phyloP scores from a whole-genome alignment of 176 grass and related monocot species.

The Pharus latifolius region DNA sequence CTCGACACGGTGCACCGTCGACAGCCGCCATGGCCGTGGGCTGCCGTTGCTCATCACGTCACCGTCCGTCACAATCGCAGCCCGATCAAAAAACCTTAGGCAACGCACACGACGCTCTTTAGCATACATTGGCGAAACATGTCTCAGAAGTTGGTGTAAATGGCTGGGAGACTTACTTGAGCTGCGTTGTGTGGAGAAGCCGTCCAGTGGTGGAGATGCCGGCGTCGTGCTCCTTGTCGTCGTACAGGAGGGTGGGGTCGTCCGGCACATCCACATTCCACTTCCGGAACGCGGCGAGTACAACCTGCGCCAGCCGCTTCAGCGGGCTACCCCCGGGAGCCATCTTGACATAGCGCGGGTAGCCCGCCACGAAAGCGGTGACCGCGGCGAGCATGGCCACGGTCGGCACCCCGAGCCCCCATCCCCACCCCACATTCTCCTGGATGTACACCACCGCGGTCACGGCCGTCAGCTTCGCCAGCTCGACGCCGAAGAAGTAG shows the following conservation, averaged over 20 bases:
- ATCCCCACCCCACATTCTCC: constrained; percentile 59
- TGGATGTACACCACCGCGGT: constrained; percentile 52
- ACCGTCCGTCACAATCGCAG: constrained; percentile 26
- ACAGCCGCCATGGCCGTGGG: constrained; percentile 36
- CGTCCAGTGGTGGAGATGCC: constrained; percentile 43
- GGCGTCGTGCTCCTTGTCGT: constrained; percentile 49
- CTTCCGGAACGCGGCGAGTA: constrained; percentile 36
- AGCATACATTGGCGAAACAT: too few relatives aligned
- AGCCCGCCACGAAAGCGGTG: constrained; percentile 35
- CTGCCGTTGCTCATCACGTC: constrained; percentile 26
- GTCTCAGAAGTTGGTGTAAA: too few relatives aligned
- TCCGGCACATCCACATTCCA: constrained; percentile 21
- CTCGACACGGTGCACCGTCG: constrained; percentile 63
- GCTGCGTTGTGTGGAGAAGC: constrained; percentile 61
- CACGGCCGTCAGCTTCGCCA: constrained; percentile 35
- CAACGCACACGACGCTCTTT: too few relatives aligned
- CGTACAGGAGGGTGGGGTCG: constrained; percentile 31
- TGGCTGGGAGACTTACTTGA: constrained; percentile 37
- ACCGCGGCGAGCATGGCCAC: constrained; percentile 44
- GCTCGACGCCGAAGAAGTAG: constrained; percentile 52
- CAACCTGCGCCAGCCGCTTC: constrained; percentile 39
- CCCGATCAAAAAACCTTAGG: constrained; percentile 48
- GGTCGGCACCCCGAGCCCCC: constrained; percentile 45
- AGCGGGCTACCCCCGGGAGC: constrained; percentile 50
- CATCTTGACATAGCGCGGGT: constrained; percentile 37